A percentile compares a stretch with the other conserved stretches of the same genome.
These are phyloP conservation scores for Cyclotella cryptica DNA, from an alignment of 108 stramenopile genomes.

Conservation along the genomic window DNA sequence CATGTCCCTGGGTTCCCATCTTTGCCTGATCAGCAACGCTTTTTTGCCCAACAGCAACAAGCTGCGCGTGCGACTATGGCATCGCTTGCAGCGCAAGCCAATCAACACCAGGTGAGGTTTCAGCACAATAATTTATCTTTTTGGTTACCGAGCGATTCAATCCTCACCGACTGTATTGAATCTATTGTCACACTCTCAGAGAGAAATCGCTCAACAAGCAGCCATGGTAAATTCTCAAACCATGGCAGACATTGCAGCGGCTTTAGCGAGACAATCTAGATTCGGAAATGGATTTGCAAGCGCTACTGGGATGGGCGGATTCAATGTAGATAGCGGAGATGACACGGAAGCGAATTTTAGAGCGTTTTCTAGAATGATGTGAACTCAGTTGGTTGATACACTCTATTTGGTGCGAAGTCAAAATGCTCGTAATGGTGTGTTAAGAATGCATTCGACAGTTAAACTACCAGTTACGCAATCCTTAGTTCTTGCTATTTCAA, in stretches of 20 bases:
- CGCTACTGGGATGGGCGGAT: not conserved
- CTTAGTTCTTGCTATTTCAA: too few relatives aligned
- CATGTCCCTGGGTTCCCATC: constrained; percentile 4
- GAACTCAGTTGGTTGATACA: not conserved
- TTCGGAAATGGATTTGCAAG: constrained; percentile 16
- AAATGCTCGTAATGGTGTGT: too few relatives aligned
- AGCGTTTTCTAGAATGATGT: not conserved
- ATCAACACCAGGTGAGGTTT: constrained; percentile 21
- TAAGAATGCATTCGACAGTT: too few relatives aligned
- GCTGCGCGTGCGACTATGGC: constrained; percentile 8
- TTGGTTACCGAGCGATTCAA: not conserved
- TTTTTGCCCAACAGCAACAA: constrained; percentile 15
- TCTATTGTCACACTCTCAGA: not conserved
- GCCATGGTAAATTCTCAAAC: constrained; percentile 19
- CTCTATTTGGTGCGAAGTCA: not conserved
- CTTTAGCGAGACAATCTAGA: constrained; percentile 9
- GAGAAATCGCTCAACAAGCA: constrained; percentile 1
- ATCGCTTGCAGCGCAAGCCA: constrained; percentile 4
- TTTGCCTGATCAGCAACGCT: constrained; percentile 8
- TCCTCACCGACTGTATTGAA: not conserved
- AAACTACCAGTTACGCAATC: too few relatives aligned
- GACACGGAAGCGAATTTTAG: not conserved
- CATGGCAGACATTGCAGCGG: constrained; percentile 26
- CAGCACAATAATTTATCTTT: not conserved
- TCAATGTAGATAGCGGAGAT: constrained; percentile 6